Percentiles rank a stretch among this genome's conserved stretches.
These are phyloP conservation scores for bread wheat (Triticum aestivum) DNA, from an alignment of 176 grass and related monocot genomes.

Conservation along the genomic window IWGSC_CS_RefSeq_v2.1 NC_057813.1:269200541-269201040, in stretches of 20 bases:
- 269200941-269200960: not conserved
- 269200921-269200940: not conserved
- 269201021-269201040: not conserved
- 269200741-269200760: slow-evolving; percentile 7
- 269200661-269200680: no score
- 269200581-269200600: not conserved
- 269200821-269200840: not conserved
- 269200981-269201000: not conserved
- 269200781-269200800: not conserved
- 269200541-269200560: slow-evolving; percentile 4
- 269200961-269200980: not conserved
- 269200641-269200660: no score
- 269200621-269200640: no score
- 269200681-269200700: no score
- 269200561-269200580: slow-evolving; percentile 10
- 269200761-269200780: not conserved
- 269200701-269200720: no score
- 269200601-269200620: not conserved
- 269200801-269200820: not conserved
- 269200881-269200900: not conserved
- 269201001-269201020: slow-evolving; percentile 6
- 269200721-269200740: not conserved
- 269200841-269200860: not conserved
- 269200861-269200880: not conserved
- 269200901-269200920: not conserved